Evolutionary conservation across 2,329 filamentous ascomycete species (phyloP), one percentile per base, ranked within the genome.

Genomic region (Colletotrichum brevisporum): DNA sequence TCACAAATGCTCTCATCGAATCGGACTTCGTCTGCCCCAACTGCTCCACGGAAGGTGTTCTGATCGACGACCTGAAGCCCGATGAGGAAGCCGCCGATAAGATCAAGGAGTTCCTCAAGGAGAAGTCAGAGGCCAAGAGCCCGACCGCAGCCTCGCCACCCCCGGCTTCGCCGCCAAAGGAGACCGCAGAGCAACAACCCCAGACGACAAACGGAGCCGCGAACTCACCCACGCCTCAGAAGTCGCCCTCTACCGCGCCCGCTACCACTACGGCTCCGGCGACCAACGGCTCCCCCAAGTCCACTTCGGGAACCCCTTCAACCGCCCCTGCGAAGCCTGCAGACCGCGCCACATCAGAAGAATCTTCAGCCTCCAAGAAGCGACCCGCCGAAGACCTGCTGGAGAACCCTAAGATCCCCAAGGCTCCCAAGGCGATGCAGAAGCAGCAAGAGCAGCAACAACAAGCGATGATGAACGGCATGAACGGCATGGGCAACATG

Each of bases 1-100:
- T 99, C 84, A 97, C 96, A 81, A 97, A 97, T 89, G 94, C 95
- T 83, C 91, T 99, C 83, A 95, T 98, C 83, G 95, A 98, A 86
- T 96, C 92, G 89, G 96, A 99, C 88, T 94, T 99, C 83, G 87
- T 95, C 82, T 99, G 96, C 82, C 96, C 96, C 73, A 91, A 91
- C 75, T 99, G 96, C 86, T 90, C 93, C 82, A 92, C 92, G 72
- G 94, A 97, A 79, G 94, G 94, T 77, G 94, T 98, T 73, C 86
- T 98, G 76, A 93, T 98, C 83, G 95, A 98, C 87, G 92, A 97
- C 82, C 89, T 99, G 74, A 89, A 91, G 78, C 83, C 91, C 72
- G 94, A 98, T 82, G 92, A 94, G 73, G 94, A 96, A 74, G 89
- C 90, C 71, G 88, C 90, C 72, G 85, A 88, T 75, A 95, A 93